These are phyloP conservation scores for Maudiozyma pseudohumilis DNA, from an alignment of 805 yeast species.

Conservation along the genomic window DNA sequence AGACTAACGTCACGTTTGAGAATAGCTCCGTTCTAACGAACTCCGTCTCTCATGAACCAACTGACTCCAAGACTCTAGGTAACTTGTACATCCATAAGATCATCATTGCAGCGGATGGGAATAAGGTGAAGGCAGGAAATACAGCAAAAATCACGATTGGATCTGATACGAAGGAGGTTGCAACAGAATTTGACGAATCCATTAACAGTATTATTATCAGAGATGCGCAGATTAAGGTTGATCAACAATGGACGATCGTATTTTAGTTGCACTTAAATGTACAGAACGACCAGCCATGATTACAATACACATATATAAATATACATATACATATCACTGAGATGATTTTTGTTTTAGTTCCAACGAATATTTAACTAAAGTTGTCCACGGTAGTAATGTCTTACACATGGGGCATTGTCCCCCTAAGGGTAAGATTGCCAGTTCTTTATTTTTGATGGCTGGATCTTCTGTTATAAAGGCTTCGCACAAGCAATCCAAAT, in stretches of 20 bases:
- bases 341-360: conserved; percentile 9
- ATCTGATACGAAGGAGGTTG: conserved; percentile 31
- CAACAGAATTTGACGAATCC: conserved; percentile 12
- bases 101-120: conserved; percentile 35
- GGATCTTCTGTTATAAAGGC: conserved; percentile 5
- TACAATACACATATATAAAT: not conserved
- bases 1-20: conserved; percentile 32
- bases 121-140: conserved; percentile 1
- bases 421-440: conserved; percentile 19
- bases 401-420: conserved; percentile 27
- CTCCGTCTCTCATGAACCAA: conserved; percentile 18
- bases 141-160: conserved; percentile 29
- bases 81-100: conserved; percentile 45
- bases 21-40: conserved; percentile 29
- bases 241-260: conserved; percentile 39
- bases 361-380: conserved; percentile 21
- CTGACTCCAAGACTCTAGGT: conserved; percentile 21
- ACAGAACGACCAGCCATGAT: too few species aligned
- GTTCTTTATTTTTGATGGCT: not conserved
- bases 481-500: conserved; percentile 34
- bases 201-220: conserved; percentile 29
- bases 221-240: conserved; percentile 42
- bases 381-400: conserved; percentile 21
- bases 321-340: not conserved
- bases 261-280: conserved; percentile 18